These are phyloP conservation scores for Diplosphaera chodatii DNA, from an alignment of 139 green algal genomes.

Conservation along the genomic window DNA sequence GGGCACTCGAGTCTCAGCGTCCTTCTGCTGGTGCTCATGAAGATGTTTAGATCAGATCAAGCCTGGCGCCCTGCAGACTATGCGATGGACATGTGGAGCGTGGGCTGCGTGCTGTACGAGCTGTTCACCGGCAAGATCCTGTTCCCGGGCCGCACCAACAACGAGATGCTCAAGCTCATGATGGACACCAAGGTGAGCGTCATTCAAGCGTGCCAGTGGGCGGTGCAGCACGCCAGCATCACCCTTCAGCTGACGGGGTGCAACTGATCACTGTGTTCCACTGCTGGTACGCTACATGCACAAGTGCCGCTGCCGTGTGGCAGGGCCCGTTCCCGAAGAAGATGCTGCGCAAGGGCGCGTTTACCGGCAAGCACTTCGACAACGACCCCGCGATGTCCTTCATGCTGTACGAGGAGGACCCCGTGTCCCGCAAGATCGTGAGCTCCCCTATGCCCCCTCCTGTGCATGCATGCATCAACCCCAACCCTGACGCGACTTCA, in stretches of 20 bases:
- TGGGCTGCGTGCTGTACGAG: constrained; percentile 95
- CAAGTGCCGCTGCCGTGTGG: too few species aligned
- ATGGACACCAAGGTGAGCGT: constrained; percentile 83
- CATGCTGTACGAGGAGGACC: constrained; percentile 67
- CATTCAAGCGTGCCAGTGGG: neutral
- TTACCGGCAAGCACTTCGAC: constrained; percentile 77
- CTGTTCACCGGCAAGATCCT: constrained; percentile 94
- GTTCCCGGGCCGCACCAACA: constrained; percentile 94
- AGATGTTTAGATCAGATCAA: too few species aligned
- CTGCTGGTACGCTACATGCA: too few species aligned
- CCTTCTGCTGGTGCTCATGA: too few species aligned
- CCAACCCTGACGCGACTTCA: too few species aligned
- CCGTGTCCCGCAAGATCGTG: constrained; percentile 64
- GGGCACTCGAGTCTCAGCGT: too few species aligned
- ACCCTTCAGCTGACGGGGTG: too few species aligned
- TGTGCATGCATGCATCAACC: too few species aligned
- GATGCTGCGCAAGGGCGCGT: constrained; percentile 75
- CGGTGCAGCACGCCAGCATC: too few species aligned
- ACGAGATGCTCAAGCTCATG: constrained; percentile 96
- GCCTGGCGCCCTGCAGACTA: constrained; percentile 70
- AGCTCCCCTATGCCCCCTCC: too few species aligned
- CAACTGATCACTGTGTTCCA: too few species aligned
- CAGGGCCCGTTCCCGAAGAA: constrained; percentile 87
- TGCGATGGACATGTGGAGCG: constrained; percentile 93
- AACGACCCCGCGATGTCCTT: constrained; percentile 70